These are phyloP conservation scores for Hirsutella thompsonii DNA, from an alignment of 2,329 filamentous ascomycete species.

Conservation along the genomic window DNA sequence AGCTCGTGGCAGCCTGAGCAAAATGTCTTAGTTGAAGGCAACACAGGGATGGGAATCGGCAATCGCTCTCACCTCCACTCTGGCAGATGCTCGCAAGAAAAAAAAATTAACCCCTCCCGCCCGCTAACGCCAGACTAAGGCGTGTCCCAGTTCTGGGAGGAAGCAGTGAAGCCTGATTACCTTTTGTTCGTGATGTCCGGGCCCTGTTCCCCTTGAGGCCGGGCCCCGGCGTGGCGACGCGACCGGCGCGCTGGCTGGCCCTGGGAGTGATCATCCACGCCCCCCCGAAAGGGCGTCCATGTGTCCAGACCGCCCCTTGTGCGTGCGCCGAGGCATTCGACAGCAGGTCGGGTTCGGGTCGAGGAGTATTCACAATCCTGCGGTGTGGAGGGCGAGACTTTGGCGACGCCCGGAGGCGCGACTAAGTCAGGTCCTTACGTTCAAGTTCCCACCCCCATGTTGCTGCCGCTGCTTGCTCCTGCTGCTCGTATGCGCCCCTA, in stretches of 20 bases:
- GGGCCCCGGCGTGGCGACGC: background rate
- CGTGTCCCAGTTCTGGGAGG: background rate
- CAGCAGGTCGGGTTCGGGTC: background rate
- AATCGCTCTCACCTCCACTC: background rate
- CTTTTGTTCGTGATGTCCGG: too few species aligned
- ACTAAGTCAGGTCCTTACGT: background rate
- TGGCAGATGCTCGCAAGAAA: background rate
- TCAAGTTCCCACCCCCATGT: background rate
- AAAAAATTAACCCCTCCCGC: background rate
- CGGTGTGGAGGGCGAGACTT: background rate
- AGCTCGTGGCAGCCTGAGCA: slow-evolving; percentile 1
- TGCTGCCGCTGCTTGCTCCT: too few species aligned
- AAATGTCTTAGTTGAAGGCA: slow-evolving; percentile 1
- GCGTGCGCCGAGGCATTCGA: background rate
- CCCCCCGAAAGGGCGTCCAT: background rate
- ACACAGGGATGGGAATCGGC: slow-evolving; percentile 1
- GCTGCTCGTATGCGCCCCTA: too few species aligned
- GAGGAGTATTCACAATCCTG: background rate
- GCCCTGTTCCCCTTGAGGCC: background rate
- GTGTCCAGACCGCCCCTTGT: background rate
- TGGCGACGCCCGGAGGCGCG: background rate
- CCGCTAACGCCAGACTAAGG: background rate
- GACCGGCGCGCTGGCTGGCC: background rate
- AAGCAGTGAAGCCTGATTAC: background rate
- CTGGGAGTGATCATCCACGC: background rate